Conservation (phyloP, 2,329 filamentous ascomycete species). For the Claviceps pazoutovae region DNA sequence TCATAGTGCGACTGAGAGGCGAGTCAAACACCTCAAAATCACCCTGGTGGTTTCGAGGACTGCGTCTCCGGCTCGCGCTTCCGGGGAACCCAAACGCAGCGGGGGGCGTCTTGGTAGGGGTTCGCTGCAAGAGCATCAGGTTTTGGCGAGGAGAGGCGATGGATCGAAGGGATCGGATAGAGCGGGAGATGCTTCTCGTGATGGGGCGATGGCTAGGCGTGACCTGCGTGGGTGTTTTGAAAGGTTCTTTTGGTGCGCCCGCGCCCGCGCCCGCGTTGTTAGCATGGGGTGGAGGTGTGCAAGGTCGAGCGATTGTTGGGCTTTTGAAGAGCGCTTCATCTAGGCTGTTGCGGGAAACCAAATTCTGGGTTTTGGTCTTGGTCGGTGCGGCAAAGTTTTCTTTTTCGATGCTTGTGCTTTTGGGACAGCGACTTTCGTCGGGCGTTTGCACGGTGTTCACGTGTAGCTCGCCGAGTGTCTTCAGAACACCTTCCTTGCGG, state of each 20-base stretch:
- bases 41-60: slow-evolving; percentile 26
- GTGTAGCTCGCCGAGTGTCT: slow-evolving; percentile 44
- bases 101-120: slow-evolving; percentile 33
- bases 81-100: slow-evolving; percentile 12
- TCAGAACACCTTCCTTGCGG: slow-evolving; percentile 47
- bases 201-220: slow-evolving; percentile 47
- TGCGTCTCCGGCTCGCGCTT: slow-evolving; percentile 26
- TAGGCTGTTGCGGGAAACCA: slow-evolving; percentile 40
- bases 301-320: slow-evolving; percentile 30
- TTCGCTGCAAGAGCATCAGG: slow-evolving; percentile 29
- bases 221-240: slow-evolving; percentile 51
- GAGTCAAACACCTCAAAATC: slow-evolving; percentile 33
- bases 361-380: slow-evolving; percentile 7
- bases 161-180: slow-evolving; percentile 33
- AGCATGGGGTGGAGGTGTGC: slow-evolving; percentile 36
- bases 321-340: slow-evolving; percentile 51
- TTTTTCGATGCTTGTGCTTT: slow-evolving; percentile 22
- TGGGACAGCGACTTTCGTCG: slow-evolving; percentile 17
- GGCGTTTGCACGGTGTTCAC: slow-evolving; percentile 37
- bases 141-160: slow-evolving; percentile 30
- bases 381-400: slow-evolving; percentile 27
- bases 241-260: slow-evolving; percentile 26
- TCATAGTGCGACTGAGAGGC: slow-evolving; percentile 49
- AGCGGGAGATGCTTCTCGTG: slow-evolving; percentile 46
- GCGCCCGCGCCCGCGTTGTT: slow-evolving; percentile 21